These are phyloP conservation scores for Gnaphalium uliginosum DNA, from an alignment of 129 eudicot genomes.

Conservation along the genomic window DNA sequence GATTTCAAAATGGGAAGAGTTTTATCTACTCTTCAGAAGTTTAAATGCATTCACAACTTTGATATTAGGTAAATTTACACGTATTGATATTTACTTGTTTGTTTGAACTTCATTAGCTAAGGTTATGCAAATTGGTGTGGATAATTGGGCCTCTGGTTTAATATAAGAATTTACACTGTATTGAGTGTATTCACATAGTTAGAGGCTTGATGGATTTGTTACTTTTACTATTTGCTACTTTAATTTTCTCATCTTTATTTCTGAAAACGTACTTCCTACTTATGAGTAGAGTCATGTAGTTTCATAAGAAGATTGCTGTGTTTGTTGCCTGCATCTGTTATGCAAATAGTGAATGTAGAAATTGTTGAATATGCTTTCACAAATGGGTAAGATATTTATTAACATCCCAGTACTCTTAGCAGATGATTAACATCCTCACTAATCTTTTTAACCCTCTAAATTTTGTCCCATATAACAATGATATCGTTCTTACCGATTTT, in stretches of 20 bases:
- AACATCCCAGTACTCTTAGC: not conserved
- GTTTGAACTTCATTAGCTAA: not conserved
- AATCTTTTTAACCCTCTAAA: not conserved
- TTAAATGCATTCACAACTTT: constrained; percentile 67
- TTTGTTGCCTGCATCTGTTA: not conserved
- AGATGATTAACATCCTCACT: not conserved
- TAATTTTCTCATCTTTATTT: not conserved
- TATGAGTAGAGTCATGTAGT: not conserved
- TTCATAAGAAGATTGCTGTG: not conserved
- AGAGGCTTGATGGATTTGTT: not conserved
- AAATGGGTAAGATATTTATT: not conserved
- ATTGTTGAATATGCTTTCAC: too few species aligned
- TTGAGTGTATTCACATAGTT: not conserved
- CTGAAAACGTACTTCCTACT: not conserved
- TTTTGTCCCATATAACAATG: not conserved
- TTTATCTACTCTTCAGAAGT: constrained; percentile 68
- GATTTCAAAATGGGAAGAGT: constrained; percentile 91
- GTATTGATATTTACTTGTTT: not conserved
- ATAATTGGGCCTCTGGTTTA: not conserved
- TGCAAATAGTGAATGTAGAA: not conserved
- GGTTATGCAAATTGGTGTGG: not conserved
- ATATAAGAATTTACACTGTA: not conserved
- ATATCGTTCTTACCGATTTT: not conserved
- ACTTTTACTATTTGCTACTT: not conserved
- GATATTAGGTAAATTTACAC: constrained; percentile 56